Evolutionary conservation across 2,329 filamentous ascomycete genomes (phyloP).

Genomic region (Curvularia lunata): DNA sequence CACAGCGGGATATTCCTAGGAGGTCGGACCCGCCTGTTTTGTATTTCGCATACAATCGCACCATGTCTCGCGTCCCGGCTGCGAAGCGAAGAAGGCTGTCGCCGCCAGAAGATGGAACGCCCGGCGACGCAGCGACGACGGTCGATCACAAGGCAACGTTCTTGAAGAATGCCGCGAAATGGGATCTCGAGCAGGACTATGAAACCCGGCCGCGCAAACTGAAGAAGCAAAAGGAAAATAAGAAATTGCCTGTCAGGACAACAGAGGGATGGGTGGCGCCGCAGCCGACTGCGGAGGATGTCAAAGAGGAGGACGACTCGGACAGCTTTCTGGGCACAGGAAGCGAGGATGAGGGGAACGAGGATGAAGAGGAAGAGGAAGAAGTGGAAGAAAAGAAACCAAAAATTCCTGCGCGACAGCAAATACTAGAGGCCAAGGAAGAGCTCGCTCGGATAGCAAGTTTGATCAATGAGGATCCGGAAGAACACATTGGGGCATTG

Average conservation of each 20-base stretch:
- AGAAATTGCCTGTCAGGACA: constrained; percentile 84
- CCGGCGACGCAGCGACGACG: constrained; percentile 20
- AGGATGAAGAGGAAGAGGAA: constrained; percentile 47
- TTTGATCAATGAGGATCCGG: constrained; percentile 86
- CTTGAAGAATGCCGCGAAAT: constrained; percentile 76
- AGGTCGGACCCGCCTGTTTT: neutral
- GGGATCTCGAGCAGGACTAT: constrained; percentile 93
- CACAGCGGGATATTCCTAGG: neutral
- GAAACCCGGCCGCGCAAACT: constrained; percentile 78
- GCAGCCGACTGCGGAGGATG: constrained; percentile 44
- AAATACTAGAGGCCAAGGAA: constrained; percentile 87
- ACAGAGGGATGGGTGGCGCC: constrained; percentile 75
- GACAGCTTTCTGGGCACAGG: constrained; percentile 69
- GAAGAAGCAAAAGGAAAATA: constrained; percentile 74
- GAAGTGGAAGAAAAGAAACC: constrained; percentile 60
- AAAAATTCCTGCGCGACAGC: constrained; percentile 74
- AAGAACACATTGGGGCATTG: constrained; percentile 83
- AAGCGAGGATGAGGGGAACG: constrained; percentile 58
- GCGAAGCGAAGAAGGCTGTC: constrained; percentile 49
- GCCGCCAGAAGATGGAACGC: constrained; percentile 39
- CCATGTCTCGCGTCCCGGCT: constrained; percentile 45
- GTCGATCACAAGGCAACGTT: constrained; percentile 59
- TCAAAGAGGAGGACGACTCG: constrained; percentile 62
- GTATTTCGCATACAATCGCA: neutral
- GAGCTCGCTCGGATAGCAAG: constrained; percentile 84